Conservation (phyloP, 805 yeast species). For the Diddensiella transvaalensis region DNA sequence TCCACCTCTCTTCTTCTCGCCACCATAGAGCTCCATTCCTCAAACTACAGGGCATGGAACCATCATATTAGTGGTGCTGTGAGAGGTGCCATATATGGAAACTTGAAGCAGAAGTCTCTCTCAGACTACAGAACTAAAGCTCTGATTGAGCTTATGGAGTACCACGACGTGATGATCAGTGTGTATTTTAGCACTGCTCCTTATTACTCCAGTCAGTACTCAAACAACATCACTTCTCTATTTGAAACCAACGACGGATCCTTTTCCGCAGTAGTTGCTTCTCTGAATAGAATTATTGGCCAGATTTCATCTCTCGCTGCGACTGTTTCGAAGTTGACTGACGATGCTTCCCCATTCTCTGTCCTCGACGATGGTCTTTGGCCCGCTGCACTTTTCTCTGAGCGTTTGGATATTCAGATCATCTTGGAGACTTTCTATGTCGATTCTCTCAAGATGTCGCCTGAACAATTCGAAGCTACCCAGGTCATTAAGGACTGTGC, state of each 20-base stretch:
- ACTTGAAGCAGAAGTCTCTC: conserved; percentile 1
- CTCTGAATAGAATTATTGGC: neutral
- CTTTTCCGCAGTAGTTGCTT: neutral
- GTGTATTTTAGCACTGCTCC: neutral
- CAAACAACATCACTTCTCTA: neutral
- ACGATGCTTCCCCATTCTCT: neutral
- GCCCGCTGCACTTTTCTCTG: neutral
- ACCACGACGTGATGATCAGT: conserved; percentile 17
- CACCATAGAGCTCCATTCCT: conserved; percentile 14
- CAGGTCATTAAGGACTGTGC: conserved; percentile 13
- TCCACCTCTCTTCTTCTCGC: conserved; percentile 18
- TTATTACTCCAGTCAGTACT: neutral
- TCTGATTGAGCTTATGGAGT: conserved; percentile 11
- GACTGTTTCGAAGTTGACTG: neutral
- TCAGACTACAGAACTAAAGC: conserved; percentile 2
- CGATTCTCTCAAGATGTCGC: neutral
- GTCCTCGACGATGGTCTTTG: neutral
- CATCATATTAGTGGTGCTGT: conserved; percentile 18
- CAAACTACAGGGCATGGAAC: conserved; percentile 17
- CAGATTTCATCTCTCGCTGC: neutral
- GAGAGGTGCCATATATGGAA: conserved; percentile 9
- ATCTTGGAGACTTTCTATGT: neutral
- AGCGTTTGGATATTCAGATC: conserved; percentile 1
- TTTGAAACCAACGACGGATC: conserved; percentile 1
- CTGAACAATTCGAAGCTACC: conserved; percentile 1